Base-by-base conservation (phyloP, 768 basidiomycete genomes). In the Suillus brevipes region DNA sequence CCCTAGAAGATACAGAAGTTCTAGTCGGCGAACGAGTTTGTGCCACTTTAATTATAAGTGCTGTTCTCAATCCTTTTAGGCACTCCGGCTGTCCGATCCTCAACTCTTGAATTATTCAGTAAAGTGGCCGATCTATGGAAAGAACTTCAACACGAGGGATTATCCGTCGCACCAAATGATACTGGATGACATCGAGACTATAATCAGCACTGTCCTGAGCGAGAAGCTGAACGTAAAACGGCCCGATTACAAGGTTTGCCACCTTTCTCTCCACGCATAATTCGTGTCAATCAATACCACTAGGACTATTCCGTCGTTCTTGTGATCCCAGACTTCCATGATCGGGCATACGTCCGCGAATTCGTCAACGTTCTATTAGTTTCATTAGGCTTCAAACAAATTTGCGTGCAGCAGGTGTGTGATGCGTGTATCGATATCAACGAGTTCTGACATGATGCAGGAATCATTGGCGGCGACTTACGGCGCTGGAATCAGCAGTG, bases 401-500 rank as follows among this genome's bases (percentile, higher is more conserved):
- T 98, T 38, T 95, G 92, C 70, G 87, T 91, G 4, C 94, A 97
- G 75, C 97, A 98, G 84, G 95, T 90, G 13, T 62, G 64, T 59
- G 25, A 59, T 12, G 25, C 25, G 25, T 65, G 28, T 38, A 18
- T 12, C 5, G 25, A 8, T 4, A 58, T 5, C 14, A 38, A 50
- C 8, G 12, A 36, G 12, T 18, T 31, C 31, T 60, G 25, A 67
- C 16, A 40, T 1, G 1, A 50, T 5, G 65, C 67, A 97, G 94
- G 96, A 97, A 82, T 91, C 94, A 4, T 81, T 97, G 47, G 92
- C 93, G 40, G 95, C 96, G 4, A 94, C 94, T 0, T 98, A 96
- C 73, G 96, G 96, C 25, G 95, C 97, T 8, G 97, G 97, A 8
- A 89, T 99, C 60, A 94, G 94, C 0, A 91, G 89, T 70, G 97